These are phyloP conservation scores for Phytopythium chamaehyphon DNA, from an alignment of 352 stramenopile species.

Conservation along the genomic window DNA sequence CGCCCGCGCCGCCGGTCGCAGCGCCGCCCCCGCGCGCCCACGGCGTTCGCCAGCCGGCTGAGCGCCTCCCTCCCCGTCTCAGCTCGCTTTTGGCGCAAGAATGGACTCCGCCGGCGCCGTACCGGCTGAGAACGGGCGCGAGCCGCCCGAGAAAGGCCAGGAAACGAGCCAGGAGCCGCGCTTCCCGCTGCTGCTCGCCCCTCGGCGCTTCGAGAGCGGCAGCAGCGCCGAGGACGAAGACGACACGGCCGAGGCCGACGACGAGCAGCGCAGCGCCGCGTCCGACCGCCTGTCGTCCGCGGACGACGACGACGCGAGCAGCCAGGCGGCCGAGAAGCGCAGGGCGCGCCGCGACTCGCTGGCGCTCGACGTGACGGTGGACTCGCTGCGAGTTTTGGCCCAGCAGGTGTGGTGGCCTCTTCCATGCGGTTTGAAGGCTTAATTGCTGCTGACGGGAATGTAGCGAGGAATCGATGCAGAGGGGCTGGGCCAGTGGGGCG, in stretches of 20 bases:
- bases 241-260: not conserved
- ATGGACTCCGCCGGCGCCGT: not conserved
- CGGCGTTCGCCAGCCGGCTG: too few relatives aligned
- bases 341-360: slow-evolving; percentile 18
- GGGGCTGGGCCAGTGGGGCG: slow-evolving; percentile 29
- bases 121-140: not conserved
- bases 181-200: not conserved
- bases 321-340: slow-evolving; percentile 3
- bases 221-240: not conserved
- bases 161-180: not conserved
- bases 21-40: too few relatives aligned
- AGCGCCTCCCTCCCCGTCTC: too few relatives aligned
- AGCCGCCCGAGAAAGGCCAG: not conserved
- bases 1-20: too few relatives aligned
- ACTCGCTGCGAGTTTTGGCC: slow-evolving; percentile 22
- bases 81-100: too few relatives aligned
- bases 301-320: slow-evolving; percentile 1
- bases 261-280: not conserved
- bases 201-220: not conserved
- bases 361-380: slow-evolving; percentile 25
- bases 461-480: slow-evolving; percentile 34
- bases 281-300: slow-evolving; percentile 7
- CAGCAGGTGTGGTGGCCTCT: slow-evolving; percentile 21
- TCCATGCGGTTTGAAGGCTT: too few relatives aligned
- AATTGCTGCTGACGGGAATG: too few relatives aligned